Conservation (phyloP, 1,139 yeast genomes). For the Hyphopichia fennica region DNA sequence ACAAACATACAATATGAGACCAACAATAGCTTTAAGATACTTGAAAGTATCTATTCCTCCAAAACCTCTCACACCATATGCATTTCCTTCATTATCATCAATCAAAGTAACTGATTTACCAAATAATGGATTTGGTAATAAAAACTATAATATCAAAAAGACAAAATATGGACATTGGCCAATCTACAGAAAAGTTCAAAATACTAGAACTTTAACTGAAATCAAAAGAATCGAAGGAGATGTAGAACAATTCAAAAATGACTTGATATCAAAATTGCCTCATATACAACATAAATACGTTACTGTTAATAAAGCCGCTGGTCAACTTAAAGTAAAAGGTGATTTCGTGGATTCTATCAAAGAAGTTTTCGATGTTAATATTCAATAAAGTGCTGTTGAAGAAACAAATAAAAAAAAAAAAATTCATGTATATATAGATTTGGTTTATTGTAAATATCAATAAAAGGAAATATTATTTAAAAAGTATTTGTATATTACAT, state of each 20-base stretch:
- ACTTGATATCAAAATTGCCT: slow-evolving; percentile 50
- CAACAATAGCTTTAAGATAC: slow-evolving; percentile 22
- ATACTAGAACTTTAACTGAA: slow-evolving; percentile 59
- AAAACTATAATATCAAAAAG: slow-evolving; percentile 51
- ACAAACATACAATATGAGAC: slow-evolving; percentile 25
- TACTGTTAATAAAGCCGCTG: slow-evolving; percentile 39
- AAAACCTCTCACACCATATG: slow-evolving; percentile 18
- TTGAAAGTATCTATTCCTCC: slow-evolving; percentile 23
- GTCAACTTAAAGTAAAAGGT: slow-evolving; percentile 57
- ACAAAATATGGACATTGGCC: slow-evolving; percentile 67
- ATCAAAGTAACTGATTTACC: slow-evolving; percentile 31
- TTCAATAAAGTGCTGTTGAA: slow-evolving; percentile 9
- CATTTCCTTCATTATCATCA: slow-evolving; percentile 29
- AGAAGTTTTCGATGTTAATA: slow-evolving; percentile 23
- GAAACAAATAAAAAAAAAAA: not conserved
- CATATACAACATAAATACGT: slow-evolving; percentile 44
- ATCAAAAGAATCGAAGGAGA: slow-evolving; percentile 67
- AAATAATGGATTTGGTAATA: slow-evolving; percentile 43
- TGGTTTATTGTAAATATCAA: not conserved
- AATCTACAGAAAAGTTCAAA: slow-evolving; percentile 59
- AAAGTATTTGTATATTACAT: not conserved
- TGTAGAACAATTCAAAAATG: slow-evolving; percentile 55
- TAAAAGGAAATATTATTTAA: not conserved
- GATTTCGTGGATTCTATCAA: slow-evolving; percentile 49
- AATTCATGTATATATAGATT: not conserved